Evolutionary conservation across 2,329 filamentous ascomycete species (phyloP).

Genomic region (Penicillium sp.): DNA sequence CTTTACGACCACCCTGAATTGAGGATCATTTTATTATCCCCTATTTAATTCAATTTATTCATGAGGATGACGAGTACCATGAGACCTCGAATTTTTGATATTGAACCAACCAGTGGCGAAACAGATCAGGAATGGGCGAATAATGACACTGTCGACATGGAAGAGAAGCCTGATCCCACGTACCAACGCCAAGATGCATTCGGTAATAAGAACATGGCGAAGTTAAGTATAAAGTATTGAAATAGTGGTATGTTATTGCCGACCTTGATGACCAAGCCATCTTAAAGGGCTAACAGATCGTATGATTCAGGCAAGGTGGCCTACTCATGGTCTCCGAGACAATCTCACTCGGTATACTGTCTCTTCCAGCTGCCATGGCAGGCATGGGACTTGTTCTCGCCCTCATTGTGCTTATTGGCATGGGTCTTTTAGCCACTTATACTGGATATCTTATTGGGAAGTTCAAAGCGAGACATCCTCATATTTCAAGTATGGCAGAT

Average conservation of each 20-base stretch:
- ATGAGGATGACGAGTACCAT: not conserved
- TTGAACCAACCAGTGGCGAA: not conserved
- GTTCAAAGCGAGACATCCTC: conserved; percentile 58
- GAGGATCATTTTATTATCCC: not conserved
- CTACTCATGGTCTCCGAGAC: conserved; percentile 61
- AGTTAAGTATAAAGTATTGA: conserved; percentile 57
- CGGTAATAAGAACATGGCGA: conserved; percentile 44
- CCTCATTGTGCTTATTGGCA: conserved; percentile 53
- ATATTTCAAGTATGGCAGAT: conserved; percentile 67
- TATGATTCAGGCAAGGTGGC: conserved; percentile 42
- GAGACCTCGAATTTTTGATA: not conserved
- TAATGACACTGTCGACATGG: not conserved
- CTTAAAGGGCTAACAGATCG: not conserved
- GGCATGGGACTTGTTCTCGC: conserved; percentile 57
- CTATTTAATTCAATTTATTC: not conserved
- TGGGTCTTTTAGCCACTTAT: conserved; percentile 60
- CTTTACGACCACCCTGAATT: not conserved
- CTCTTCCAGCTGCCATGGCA: conserved; percentile 57
- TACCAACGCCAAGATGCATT: conserved; percentile 39
- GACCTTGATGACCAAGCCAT: not conserved
- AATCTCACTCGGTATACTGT: conserved; percentile 59
- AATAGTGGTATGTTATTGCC: conserved; percentile 45
- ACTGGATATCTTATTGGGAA: conserved; percentile 61
- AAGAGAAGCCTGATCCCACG: not conserved
- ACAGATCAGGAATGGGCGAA: not conserved